A percentile compares a stretch with the other conserved stretches of the same genome.
Conservation (phyloP, 2,329 filamentous ascomycete species). For the Aspergillus sp. region DNA sequence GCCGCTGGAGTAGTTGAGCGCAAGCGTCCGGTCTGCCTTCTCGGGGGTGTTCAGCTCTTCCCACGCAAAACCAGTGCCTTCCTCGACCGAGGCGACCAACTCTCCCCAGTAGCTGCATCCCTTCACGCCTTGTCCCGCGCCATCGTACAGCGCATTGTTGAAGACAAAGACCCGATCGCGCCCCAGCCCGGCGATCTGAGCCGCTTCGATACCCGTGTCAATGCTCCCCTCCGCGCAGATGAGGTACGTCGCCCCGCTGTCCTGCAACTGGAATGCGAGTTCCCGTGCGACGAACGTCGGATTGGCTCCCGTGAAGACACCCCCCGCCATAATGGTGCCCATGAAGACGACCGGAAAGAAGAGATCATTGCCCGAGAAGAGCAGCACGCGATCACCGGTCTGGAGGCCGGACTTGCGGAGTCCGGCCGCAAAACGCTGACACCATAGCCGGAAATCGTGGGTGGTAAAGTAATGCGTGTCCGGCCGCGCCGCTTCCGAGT, state of each 20-base stretch:
- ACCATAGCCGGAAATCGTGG: constrained; percentile 65
- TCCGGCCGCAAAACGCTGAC: constrained; percentile 70
- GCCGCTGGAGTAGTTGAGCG: constrained; percentile 72
- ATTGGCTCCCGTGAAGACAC: constrained; percentile 75
- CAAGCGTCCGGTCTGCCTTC: constrained; percentile 42
- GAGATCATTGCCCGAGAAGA: constrained; percentile 72
- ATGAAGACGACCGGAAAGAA: constrained; percentile 71
- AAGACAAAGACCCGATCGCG: constrained; percentile 63
- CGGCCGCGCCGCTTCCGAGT: constrained; percentile 66
- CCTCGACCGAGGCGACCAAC: constrained; percentile 53
- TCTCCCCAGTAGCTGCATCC: constrained; percentile 63
- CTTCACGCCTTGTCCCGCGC: constrained; percentile 32
- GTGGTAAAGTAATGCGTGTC: constrained; percentile 66
- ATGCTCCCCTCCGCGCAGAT: constrained; percentile 59
- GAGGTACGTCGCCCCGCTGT: constrained; percentile 67
- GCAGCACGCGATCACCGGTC: constrained; percentile 67
- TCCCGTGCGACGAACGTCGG: constrained; percentile 69
- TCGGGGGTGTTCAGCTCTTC: constrained; percentile 44
- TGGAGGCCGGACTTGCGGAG: constrained; percentile 63
- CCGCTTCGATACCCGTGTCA: constrained; percentile 65
- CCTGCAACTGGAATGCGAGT: constrained; percentile 71
- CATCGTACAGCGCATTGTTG: constrained; percentile 55
- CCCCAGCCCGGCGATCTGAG: constrained; percentile 56
- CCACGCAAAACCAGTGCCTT: constrained; percentile 64
- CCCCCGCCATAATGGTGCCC: constrained; percentile 74